These are phyloP conservation scores for Omphalea diandra DNA, from an alignment of 441 rosid genomes.

Conservation along the genomic window DNA sequence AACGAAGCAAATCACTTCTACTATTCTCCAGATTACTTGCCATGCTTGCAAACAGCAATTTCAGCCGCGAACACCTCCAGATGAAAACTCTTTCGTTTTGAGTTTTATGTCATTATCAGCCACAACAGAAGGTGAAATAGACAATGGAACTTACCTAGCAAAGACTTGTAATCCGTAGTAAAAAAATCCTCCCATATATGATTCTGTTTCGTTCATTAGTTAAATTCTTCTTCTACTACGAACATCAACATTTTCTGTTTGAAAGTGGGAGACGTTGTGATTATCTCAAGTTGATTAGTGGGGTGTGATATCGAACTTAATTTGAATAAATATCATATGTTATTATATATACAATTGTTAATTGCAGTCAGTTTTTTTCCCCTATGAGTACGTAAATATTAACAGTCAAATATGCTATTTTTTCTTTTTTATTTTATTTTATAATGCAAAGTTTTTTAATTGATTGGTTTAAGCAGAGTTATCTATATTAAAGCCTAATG, in stretches of 20 bases:
- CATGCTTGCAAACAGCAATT: slow-evolving; percentile 76
- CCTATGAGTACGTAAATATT: too few relatives aligned
- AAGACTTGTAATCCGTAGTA: slow-evolving; percentile 18
- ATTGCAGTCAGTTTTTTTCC: too few relatives aligned
- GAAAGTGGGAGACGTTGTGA: too few relatives aligned
- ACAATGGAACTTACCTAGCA: slow-evolving; percentile 29
- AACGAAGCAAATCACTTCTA: slow-evolving; percentile 63
- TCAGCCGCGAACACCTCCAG: slow-evolving; percentile 40
- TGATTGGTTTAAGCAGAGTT: too few relatives aligned
- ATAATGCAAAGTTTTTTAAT: too few relatives aligned
- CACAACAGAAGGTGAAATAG: slow-evolving; percentile 63
- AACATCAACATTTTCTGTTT: not conserved
- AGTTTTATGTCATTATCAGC: slow-evolving; percentile 88
- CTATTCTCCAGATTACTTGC: slow-evolving; percentile 78
- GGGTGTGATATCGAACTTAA: too few relatives aligned
- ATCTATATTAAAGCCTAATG: too few relatives aligned
- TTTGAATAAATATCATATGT: too few relatives aligned
- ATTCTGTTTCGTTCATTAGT: slow-evolving; percentile 20
- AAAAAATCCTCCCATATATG: slow-evolving; percentile 3
- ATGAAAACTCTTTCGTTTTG: slow-evolving; percentile 65
- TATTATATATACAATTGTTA: too few relatives aligned
- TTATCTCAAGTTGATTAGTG: too few relatives aligned
- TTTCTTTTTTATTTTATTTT: too few relatives aligned
- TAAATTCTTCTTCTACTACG: not conserved
- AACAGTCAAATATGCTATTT: too few relatives aligned